phyloP scores from a whole-genome alignment of 129 eudicot genomes.

The Flaveria bidentis region DNA sequence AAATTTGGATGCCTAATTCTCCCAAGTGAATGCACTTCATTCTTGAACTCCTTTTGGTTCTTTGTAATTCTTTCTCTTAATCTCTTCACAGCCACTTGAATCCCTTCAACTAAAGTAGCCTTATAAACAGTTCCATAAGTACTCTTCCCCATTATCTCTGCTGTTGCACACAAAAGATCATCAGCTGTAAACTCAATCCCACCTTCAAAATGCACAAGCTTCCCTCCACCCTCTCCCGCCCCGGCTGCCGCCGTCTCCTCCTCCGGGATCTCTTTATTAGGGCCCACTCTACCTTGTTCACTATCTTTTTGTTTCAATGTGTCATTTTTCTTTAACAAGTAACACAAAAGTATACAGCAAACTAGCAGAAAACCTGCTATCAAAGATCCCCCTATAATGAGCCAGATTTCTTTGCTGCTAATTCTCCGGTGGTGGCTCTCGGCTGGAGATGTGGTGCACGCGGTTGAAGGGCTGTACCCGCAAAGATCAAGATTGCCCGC shows the following conservation, averaged over 20 bases:
- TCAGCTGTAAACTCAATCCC: slow-evolving; percentile 79
- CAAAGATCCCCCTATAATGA: slow-evolving; percentile 64
- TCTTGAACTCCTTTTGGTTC: slow-evolving; percentile 68
- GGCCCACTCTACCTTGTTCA: slow-evolving; percentile 39
- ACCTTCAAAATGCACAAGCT: slow-evolving; percentile 86
- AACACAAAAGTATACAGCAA: slow-evolving; percentile 61
- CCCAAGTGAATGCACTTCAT: slow-evolving; percentile 70
- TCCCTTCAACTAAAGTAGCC: slow-evolving; percentile 78
- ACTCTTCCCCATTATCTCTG: slow-evolving; percentile 91
- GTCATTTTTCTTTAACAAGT: slow-evolving; percentile 50
- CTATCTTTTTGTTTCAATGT: slow-evolving; percentile 38
- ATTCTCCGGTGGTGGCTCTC: slow-evolving; percentile 34
- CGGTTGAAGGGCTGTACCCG: slow-evolving; percentile 59
- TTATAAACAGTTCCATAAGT: slow-evolving; percentile 89
- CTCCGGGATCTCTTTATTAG: slow-evolving; percentile 47
- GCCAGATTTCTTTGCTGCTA: slow-evolving; percentile 54
- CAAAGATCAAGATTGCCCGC: slow-evolving; percentile 71
- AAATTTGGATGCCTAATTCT: slow-evolving; percentile 74
- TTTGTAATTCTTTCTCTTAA: slow-evolving; percentile 81
- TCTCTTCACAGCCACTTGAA: slow-evolving; percentile 86
- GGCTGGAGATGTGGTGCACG: slow-evolving; percentile 45
- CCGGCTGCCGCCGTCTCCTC: slow-evolving; percentile 18
- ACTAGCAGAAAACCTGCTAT: slow-evolving; percentile 49
- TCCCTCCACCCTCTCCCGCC: slow-evolving; percentile 77
- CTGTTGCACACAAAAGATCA: slow-evolving; percentile 89